Evolutionary conservation across 1,284 basidiomycete species (phyloP), one percentile per base, ranked within the genome.

Genomic region (Cystobasidium pallidum): DNA sequence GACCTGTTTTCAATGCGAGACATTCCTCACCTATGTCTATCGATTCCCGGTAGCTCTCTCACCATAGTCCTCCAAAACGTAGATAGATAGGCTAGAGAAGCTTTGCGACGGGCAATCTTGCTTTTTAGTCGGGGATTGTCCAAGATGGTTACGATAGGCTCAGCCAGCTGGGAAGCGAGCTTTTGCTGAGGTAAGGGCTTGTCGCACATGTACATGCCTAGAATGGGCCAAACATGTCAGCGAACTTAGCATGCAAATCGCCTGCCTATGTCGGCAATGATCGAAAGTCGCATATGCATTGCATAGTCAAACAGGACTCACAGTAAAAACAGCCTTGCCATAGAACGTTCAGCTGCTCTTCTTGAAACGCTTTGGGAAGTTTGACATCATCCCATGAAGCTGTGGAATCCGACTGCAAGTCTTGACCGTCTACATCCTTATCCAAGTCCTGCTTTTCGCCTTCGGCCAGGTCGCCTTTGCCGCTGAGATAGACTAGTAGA

Each of bases 161-260:
- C 88, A 11, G 95, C 88, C 28, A 99, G 83, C 78, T 95, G 91
- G 10, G 85, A 84, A 0, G 95, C 93, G 7, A 99, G 86, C 2
- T 88, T 88, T 81, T 99, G 96, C 80, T 99, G 95, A 3, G 99
- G 89, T 2, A 95, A 85, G 6, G 95, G 94, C 81, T 99, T 99
- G 83, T 99, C 95, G 49, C 68, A 71, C 68, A 71, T 71, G 47
- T 71, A 71, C 68, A 71, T 71, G 68, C 68, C 68, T 71, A 15
- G 15, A 3, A 26, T 51, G 21, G 21, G 49, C 24, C 43, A n/a
- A 17, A 17, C 19, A 51, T 24, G 21, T 51, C 24, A 55, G 7
- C 4, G 30, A 6, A 34, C 36, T 58, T 30, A 58, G 55, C 30
- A 34, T 36, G 26, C n/a, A n/a, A n/a, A n/a, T 58, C 6, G 55